phyloP scores from a whole-genome alignment of 1,284 basidiomycete genomes.

The Sphaerobolus stellatus region DNA sequence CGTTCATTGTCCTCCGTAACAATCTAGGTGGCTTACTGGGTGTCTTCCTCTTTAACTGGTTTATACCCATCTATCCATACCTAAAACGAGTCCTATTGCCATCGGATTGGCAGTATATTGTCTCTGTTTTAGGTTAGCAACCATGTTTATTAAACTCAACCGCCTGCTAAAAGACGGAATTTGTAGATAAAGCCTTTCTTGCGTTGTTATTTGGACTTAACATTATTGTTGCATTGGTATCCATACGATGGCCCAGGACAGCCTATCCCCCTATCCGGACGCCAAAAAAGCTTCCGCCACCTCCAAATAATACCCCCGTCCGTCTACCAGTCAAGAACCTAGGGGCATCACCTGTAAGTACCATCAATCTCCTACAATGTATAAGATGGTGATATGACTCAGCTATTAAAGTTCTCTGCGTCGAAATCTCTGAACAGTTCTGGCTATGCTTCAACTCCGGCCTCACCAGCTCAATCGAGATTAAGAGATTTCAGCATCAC shows the following conservation, averaged over 20 bases:
- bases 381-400: not conserved
- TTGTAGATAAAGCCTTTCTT: constrained; percentile 3
- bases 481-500: constrained; percentile 2
- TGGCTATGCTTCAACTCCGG: constrained; percentile 11
- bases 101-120: not conserved
- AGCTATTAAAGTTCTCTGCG: not conserved
- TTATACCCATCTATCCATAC: constrained; percentile 9
- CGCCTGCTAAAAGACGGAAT: not conserved
- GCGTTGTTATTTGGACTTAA: constrained; percentile 7
- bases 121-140: constrained; percentile 2
- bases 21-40: not conserved
- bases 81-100: constrained; percentile 7
- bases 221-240: constrained; percentile 10
- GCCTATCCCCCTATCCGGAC: constrained; percentile 9
- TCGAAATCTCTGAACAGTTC: constrained; percentile 3
- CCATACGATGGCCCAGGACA: constrained; percentile 8
- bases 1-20: constrained; percentile 9
- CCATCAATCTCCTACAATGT: not conserved
- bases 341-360: constrained; percentile 2
- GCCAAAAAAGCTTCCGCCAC: constrained; percentile 4
- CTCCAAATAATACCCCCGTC: constrained; percentile 4
- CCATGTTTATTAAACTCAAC: not conserved
- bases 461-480: constrained; percentile 5
- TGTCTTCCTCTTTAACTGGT: constrained; percentile 10
- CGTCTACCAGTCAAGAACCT: constrained; percentile 5